These are phyloP conservation scores for Anisodus tanguticus DNA, from an alignment of 257 asterid genomes.

Conservation along the genomic window DNA sequence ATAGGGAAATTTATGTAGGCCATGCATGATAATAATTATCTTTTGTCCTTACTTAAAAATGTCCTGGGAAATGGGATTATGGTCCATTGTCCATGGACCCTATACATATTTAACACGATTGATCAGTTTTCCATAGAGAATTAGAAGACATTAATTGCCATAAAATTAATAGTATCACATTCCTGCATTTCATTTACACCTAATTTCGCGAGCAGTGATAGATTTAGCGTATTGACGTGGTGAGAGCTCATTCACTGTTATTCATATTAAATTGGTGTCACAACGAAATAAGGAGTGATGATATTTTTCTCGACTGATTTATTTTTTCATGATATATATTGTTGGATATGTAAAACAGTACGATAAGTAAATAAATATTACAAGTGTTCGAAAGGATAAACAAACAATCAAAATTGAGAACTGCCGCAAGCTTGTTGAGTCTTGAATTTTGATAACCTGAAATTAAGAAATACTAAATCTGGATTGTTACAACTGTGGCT, in stretches of 20 bases:
- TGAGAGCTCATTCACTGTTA: background rate
- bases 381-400: too few relatives aligned
- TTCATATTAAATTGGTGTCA: background rate
- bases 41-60: background rate
- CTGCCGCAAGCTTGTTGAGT: too few relatives aligned
- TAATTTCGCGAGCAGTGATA: background rate
- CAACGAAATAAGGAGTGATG: background rate
- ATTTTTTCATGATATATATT: too few relatives aligned
- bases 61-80: background rate
- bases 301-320: too few relatives aligned
- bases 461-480: too few relatives aligned
- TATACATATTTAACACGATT: background rate
- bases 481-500: too few relatives aligned
- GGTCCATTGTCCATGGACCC: background rate
- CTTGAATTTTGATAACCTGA: too few relatives aligned
- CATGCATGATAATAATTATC: background rate
- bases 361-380: too few relatives aligned
- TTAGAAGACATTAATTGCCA: background rate
- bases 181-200: background rate
- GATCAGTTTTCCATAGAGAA: background rate
- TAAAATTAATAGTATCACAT: background rate
- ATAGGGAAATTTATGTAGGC: conserved; percentile 2
- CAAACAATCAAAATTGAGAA: too few relatives aligned
- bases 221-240: background rate
- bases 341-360: too few relatives aligned